Conservation (phyloP, 2,329 filamentous ascomycete species). For the Plectosphaerella plurivora region DNA sequence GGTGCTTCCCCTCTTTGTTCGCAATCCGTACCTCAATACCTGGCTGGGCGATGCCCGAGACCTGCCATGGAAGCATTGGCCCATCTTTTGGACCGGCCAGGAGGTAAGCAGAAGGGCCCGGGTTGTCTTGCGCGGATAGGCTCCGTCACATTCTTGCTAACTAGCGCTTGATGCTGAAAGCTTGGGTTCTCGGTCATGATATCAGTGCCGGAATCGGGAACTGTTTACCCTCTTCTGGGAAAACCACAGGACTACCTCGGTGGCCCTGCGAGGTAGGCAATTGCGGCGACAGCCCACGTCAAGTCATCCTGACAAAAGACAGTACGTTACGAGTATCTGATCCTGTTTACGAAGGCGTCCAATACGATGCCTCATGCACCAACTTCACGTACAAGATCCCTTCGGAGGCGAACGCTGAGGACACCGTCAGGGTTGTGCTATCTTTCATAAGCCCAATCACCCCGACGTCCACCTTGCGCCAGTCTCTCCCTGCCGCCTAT, state of each 20-base stretch:
- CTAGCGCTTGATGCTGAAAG: slow-evolving; percentile 13
- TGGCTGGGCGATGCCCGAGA: slow-evolving; percentile 65
- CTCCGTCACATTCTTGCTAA: slow-evolving; percentile 9
- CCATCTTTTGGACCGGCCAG: slow-evolving; percentile 76
- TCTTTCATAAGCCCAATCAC: slow-evolving; percentile 73
- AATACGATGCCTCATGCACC: slow-evolving; percentile 45
- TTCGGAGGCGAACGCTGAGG: slow-evolving; percentile 18
- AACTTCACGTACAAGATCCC: slow-evolving; percentile 43
- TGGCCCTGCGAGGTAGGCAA: slow-evolving; percentile 14
- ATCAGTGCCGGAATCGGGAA: slow-evolving; percentile 32
- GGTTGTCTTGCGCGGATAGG: neutral
- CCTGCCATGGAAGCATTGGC: slow-evolving; percentile 78
- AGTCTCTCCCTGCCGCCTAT: slow-evolving; percentile 80
- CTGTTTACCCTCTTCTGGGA: slow-evolving; percentile 47
- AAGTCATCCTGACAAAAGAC: slow-evolving; percentile 1
- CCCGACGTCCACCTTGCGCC: slow-evolving; percentile 72
- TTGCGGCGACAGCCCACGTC: neutral
- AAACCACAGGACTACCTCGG: slow-evolving; percentile 44
- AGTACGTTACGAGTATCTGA: slow-evolving; percentile 31
- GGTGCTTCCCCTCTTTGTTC: slow-evolving; percentile 52
- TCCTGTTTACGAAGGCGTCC: slow-evolving; percentile 37
- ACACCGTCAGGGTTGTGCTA: slow-evolving; percentile 33
- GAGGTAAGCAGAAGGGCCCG: slow-evolving; percentile 33
- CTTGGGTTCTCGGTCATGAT: slow-evolving; percentile 48
- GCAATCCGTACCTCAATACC: slow-evolving; percentile 56